Conservation (phyloP, 352 stramenopile species). For the Pythium phragmitis region DNA sequence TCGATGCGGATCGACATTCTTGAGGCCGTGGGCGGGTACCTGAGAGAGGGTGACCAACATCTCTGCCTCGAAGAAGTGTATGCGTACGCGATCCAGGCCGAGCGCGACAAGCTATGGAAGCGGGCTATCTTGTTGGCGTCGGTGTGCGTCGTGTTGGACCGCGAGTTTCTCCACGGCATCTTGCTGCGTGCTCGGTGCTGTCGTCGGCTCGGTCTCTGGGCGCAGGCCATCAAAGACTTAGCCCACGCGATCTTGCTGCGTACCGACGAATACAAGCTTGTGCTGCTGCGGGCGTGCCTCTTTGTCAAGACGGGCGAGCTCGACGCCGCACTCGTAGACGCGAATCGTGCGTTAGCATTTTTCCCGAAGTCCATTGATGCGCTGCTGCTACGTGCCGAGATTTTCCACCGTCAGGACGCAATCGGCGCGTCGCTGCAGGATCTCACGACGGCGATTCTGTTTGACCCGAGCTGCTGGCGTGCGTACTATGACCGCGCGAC, state of each 20-base stretch:
- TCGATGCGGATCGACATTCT: slow-evolving; percentile 42
- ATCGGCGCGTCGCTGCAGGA: slow-evolving; percentile 61
- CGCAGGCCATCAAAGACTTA: slow-evolving; percentile 70
- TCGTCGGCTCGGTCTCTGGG: slow-evolving; percentile 67
- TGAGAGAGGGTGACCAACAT: slow-evolving; percentile 54
- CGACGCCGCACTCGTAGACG: slow-evolving; percentile 51
- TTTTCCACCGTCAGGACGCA: slow-evolving; percentile 49
- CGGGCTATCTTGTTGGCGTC: slow-evolving; percentile 69
- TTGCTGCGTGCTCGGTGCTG: slow-evolving; percentile 69
- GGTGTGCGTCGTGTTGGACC: slow-evolving; percentile 65
- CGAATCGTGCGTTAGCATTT: slow-evolving; percentile 55
- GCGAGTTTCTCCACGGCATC: slow-evolving; percentile 54
- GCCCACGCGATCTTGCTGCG: slow-evolving; percentile 46
- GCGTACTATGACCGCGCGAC: slow-evolving; percentile 80
- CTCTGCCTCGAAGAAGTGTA: slow-evolving; percentile 71
- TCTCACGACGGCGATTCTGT: slow-evolving; percentile 49
- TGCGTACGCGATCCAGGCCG: slow-evolving; percentile 42
- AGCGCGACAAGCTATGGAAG: slow-evolving; percentile 64
- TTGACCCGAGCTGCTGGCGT: slow-evolving; percentile 70
- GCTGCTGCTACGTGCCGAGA: slow-evolving; percentile 62
- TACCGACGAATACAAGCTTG: slow-evolving; percentile 53
- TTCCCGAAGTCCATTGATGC: slow-evolving; percentile 68
- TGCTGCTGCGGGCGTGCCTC: slow-evolving; percentile 57
- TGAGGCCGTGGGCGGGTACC: slow-evolving; percentile 46
- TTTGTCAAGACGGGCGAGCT: slow-evolving; percentile 55